Conservation (phyloP, 2,329 filamentous ascomycete species). For the Ophiosphaerella korrae region DNA sequence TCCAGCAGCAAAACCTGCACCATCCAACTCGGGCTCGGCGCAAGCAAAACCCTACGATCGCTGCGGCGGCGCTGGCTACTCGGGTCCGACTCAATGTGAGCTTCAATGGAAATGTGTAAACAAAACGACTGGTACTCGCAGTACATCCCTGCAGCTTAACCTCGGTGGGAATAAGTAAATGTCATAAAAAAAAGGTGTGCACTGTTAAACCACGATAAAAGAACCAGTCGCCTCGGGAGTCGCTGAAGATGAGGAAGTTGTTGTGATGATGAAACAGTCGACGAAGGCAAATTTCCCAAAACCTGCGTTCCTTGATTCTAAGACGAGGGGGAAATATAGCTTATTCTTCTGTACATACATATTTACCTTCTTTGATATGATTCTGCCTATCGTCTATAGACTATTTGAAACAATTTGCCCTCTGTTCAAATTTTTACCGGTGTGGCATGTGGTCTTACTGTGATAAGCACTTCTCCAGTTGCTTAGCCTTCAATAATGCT, state of each 20-base stretch:
- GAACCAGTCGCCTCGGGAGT: neutral
- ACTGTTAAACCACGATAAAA: neutral
- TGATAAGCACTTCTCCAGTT: no score
- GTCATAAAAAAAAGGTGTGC: neutral
- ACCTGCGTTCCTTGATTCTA: no score
- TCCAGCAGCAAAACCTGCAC: neutral
- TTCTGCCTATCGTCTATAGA: no score
- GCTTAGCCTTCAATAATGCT: no score
- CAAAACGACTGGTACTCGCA: constrained; percentile 53
- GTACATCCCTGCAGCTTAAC: constrained; percentile 30
- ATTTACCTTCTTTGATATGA: no score
- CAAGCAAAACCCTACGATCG: constrained; percentile 42
- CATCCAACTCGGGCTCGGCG: constrained; percentile 1
- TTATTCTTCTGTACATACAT: no score
- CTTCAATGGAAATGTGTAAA: constrained; percentile 46
- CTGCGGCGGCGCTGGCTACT: constrained; percentile 51
- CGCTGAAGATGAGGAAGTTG: neutral
- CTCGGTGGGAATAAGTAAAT: neutral
- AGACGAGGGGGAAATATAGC: no score
- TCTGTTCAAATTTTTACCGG: no score
- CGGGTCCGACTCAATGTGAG: constrained; percentile 48
- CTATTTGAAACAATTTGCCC: no score
- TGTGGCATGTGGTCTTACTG: no score
- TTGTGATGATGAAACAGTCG: neutral
- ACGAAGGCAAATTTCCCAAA: no score